Conservation (phyloP, 2,329 filamentous ascomycete species). For the Penicillium sp. region DNA sequence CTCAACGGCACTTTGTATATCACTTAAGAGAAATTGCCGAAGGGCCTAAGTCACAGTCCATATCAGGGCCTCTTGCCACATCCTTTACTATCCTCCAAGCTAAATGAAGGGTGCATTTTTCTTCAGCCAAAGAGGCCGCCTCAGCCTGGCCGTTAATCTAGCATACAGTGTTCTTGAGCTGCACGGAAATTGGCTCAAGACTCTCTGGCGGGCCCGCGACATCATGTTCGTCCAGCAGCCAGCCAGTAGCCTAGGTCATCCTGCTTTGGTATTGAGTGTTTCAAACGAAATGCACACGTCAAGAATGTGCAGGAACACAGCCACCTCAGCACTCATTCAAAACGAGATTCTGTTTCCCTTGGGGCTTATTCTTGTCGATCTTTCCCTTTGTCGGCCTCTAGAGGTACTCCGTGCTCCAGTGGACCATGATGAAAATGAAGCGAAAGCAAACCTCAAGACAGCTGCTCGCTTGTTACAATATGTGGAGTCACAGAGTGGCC, state of each 20-base stretch:
- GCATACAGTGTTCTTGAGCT: slow-evolving; percentile 21
- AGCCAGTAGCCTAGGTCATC: background rate
- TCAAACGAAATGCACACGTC: too few relatives aligned
- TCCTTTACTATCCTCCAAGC: background rate
- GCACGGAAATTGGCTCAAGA: slow-evolving; percentile 20
- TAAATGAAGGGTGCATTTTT: background rate
- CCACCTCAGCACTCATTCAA: background rate
- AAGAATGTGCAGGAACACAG: background rate
- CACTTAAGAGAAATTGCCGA: background rate
- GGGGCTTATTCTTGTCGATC: slow-evolving; percentile 12
- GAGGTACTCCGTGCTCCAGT: background rate
- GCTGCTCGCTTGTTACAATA: background rate
- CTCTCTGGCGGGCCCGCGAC: slow-evolving; percentile 14
- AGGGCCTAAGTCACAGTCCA: background rate
- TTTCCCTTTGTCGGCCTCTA: background rate
- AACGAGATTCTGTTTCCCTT: slow-evolving; percentile 16
- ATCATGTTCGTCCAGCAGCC: slow-evolving; percentile 11
- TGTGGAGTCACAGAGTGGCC: background rate
- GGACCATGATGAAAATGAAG: background rate
- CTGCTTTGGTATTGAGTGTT: background rate
- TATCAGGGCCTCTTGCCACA: background rate
- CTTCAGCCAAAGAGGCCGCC: slow-evolving; percentile 5
- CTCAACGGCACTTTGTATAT: background rate
- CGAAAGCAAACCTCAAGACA: background rate
- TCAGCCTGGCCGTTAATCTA: slow-evolving; percentile 14